phyloP scores from a whole-genome alignment of 139 green algal species.

The Picochlorum sp. region DNA sequence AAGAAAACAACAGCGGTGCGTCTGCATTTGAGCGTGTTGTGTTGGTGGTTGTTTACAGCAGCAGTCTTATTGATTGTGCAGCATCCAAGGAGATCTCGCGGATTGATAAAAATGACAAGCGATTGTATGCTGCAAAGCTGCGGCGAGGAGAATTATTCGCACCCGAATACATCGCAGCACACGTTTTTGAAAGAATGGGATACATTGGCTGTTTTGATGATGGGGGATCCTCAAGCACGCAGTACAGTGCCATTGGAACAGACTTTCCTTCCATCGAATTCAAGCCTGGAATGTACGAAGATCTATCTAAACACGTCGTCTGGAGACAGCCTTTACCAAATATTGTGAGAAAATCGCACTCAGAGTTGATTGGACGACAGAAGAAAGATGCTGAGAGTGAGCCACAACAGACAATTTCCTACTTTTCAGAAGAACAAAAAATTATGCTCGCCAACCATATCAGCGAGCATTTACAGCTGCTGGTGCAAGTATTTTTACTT shows the following conservation, averaged over 20 bases:
- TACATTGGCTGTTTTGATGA: background rate
- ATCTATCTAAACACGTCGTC: background rate
- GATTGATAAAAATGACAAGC: background rate
- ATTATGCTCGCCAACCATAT: background rate
- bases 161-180: background rate
- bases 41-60: no score
- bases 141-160: background rate
- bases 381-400: background rate
- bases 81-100: background rate
- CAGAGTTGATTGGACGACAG: background rate
- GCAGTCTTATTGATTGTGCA: background rate
- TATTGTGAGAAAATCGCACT: background rate
- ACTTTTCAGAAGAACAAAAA: background rate
- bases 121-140: slow-evolving; percentile 1
- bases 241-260: background rate
- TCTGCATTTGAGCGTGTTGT: background rate
- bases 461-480: background rate
- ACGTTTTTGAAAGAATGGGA: background rate
- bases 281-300: background rate
- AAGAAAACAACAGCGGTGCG: background rate
- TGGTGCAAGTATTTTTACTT: no score
- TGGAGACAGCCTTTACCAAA: background rate
- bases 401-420: background rate
- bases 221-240: no score
- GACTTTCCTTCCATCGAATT: background rate